Base-by-base conservation (phyloP, 1,139 yeast species). In the Suhomyces terraborum region DNA sequence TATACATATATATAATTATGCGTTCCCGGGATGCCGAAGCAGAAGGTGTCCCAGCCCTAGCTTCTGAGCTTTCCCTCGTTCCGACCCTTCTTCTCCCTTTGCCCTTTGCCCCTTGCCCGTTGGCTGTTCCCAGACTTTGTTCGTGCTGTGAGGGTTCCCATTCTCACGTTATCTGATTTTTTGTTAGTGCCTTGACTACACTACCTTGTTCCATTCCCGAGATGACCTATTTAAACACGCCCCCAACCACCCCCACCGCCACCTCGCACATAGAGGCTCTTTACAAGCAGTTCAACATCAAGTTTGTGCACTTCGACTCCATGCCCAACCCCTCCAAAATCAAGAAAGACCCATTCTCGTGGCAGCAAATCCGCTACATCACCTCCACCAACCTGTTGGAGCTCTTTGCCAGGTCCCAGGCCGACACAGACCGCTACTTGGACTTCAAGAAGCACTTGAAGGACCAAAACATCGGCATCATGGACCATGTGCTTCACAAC, bases 241-340 rank as follows among this genome's bases (percentile, higher is more conserved):
- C 55, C 13, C 55, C 55, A 27, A 42, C 55, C 22, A 50, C 55
- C 16, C 55, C 55, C 3, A 40, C 41, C 8, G 39, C 33, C 16
- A 22, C 35, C 28, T 23, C 45, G 19, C 46, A 39, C 36, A 38
- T 43, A 16, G 46, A 42, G 31, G 32, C 40, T 19, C 42, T 46
- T 39, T 43, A 51, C 47, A 39, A 49, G 44, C 42, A 46, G 30
- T 45, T 56, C 36, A 55, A 58, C 22, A 50, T 62, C 35, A 56
- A 51, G 31, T 50, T 61, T 35, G 54, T 68, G 18, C 58, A 63
- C 29, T 58, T 64, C 29, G 64, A 67, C 16, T 58, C 61, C 41
- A 71, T 71, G 76, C 75, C 76, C 17, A 56, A 62, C 35, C 62
- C 73, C 2, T 64, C 70, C 40, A 71, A 72, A 48, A 58, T 68